phyloP scores from a whole-genome alignment of 257 asterid species.

The Salvia hispanica region DNA sequence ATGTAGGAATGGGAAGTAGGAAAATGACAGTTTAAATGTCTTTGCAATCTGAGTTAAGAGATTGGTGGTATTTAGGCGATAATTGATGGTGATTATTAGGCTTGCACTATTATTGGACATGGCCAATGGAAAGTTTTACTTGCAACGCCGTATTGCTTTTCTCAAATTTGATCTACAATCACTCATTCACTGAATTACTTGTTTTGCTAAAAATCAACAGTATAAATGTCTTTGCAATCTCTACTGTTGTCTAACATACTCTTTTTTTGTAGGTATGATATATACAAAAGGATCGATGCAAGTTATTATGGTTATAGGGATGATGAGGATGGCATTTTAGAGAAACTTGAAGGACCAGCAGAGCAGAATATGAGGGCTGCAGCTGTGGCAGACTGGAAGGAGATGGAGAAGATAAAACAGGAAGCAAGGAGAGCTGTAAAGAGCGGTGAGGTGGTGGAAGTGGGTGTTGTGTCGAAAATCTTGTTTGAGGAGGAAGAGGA shows the following conservation, averaged over 20 bases:
- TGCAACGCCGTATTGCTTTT: too few relatives aligned
- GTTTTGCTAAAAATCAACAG: background rate
- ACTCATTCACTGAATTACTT: too few relatives aligned
- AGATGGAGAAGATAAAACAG: slow-evolving; percentile 77
- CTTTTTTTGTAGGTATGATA: slow-evolving; percentile 72
- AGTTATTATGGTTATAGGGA: slow-evolving; percentile 95
- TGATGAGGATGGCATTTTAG: slow-evolving; percentile 90
- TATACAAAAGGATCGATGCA: slow-evolving; percentile 89
- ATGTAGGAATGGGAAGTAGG: background rate
- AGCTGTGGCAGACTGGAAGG: slow-evolving; percentile 75
- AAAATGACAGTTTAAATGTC: background rate
- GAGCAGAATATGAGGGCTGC: slow-evolving; percentile 72
- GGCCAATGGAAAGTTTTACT: too few relatives aligned
- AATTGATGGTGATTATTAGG: too few relatives aligned
- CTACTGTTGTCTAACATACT: slow-evolving; percentile 21
- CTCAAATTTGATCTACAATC: too few relatives aligned
- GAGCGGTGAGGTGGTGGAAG: slow-evolving; percentile 92
- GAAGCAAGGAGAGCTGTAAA: slow-evolving; percentile 87
- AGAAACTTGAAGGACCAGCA: slow-evolving; percentile 80
- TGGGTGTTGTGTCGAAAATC: slow-evolving; percentile 70
- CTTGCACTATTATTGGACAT: too few relatives aligned
- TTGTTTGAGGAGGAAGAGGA: slow-evolving; percentile 92
- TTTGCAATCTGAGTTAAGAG: too few relatives aligned
- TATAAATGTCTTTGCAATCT: slow-evolving; percentile 5
- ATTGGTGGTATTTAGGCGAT: too few relatives aligned